Base-by-base conservation (phyloP, 2,329 filamentous ascomycete species). In the Ramichloridium luteum region DNA sequence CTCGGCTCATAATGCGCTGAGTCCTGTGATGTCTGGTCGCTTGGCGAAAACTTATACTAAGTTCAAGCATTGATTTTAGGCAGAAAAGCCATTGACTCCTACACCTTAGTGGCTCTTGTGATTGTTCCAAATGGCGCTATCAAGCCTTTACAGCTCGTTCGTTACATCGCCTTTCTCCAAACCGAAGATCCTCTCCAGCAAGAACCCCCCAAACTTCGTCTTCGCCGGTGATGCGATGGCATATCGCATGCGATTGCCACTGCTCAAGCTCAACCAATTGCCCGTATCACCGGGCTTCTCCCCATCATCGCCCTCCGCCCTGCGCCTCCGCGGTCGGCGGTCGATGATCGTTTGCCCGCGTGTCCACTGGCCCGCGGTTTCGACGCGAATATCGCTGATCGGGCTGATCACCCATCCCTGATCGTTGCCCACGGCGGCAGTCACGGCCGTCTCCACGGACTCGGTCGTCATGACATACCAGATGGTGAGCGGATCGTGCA, bases 321-420 rank as follows among this genome's bases (percentile, higher is more conserved):
- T 65, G 50, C 73, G 72, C 40, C 60, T 64, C 32, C 74, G 60
- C 22, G 61, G 58, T 27, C 90, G 70, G 18, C 74, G 68, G 62
- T 98, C 90, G 25, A 85, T 65, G 17, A 96, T 68, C 88, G 27
- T 29, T n/a, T 8, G 13, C n/a, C 27, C 27, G 35, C 83, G 68
- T 27, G 86, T 93, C 90, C 90, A 98, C 62, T 96, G 90, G 2
- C 88, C 90, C 2, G 72, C 63, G 0, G 85, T 92, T 60, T 98
- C 90, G 25, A 98, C 66, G 13, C 90, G 71, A 34, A 98, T 78
- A 54, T 98, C 90, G 56, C 93, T 80, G 0, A 49, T 50, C n/a
- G 48, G 42, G 13, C 46, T 49, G 31, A 62, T 51, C 14, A 51
- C 39, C 61, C 60, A 63, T 1, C 31, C 34, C 28, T 8, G 8